Evolutionary conservation across 2,329 filamentous ascomycete species (phyloP).

Genomic region (Trichothecium roseum): DNA sequence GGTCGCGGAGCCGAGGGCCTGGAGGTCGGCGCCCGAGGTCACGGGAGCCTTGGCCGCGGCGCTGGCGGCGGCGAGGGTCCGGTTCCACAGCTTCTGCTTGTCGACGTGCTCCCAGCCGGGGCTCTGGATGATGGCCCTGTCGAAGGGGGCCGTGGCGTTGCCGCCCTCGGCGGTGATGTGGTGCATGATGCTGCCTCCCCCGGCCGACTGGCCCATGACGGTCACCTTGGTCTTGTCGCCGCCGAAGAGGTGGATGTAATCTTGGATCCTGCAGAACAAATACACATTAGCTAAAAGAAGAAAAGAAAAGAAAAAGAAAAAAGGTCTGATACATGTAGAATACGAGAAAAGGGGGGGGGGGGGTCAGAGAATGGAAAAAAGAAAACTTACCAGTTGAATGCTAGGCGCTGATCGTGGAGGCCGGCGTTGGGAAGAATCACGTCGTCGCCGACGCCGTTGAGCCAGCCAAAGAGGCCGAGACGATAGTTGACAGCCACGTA

Average conservation of each 20-base stretch:
- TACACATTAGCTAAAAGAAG: no score
- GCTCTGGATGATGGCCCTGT: constrained; percentile 29
- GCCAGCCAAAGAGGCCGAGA: constrained; percentile 32
- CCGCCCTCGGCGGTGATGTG: constrained; percentile 34
- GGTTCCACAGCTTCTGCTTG: constrained; percentile 4
- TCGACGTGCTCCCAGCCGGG: constrained; percentile 6
- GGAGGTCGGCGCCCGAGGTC: constrained; percentile 4
- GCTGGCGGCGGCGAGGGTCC: constrained; percentile 5
- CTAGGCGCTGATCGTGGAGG: constrained; percentile 36
- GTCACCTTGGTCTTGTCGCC: constrained; percentile 38
- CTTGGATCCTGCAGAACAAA: constrained; percentile 33
- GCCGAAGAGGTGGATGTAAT: constrained; percentile 37
- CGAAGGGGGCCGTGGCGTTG: constrained; percentile 30
- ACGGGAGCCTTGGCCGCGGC: constrained; percentile 4
- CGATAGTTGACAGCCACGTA: constrained; percentile 30
- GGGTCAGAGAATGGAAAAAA: no score
- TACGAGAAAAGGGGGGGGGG: no score
- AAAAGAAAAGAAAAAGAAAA: no score
- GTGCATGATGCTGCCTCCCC: constrained; percentile 37
- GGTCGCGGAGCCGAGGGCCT: constrained; percentile 3
- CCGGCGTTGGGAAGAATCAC: constrained; percentile 32
- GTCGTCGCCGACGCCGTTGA: constrained; percentile 28
- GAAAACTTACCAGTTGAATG: constrained; percentile 31
- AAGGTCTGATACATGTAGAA: no score
- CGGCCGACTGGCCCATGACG: constrained; percentile 40